A percentile compares a stretch with the other conserved stretches of the same genome.
These are phyloP conservation scores for Aspergillus diversus DNA, from an alignment of 495 filamentous ascomycete genomes.

Conservation along the genomic window DNA sequence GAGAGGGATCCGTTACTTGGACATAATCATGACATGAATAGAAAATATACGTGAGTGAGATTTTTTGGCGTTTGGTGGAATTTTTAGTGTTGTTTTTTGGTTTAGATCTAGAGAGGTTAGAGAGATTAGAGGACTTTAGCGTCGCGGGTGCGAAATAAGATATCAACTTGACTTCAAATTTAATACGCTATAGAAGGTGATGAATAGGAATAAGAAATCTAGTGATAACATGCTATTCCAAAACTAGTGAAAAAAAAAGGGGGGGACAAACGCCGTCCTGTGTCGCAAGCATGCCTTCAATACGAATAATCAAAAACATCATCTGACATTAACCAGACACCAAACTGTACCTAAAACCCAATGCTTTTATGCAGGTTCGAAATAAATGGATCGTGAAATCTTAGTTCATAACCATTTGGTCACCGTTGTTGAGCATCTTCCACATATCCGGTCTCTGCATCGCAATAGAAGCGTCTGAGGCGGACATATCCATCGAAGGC, in stretches of 20 bases:
- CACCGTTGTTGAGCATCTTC: conserved; percentile 21
- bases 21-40: conserved; percentile 1
- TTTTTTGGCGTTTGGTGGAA: not conserved
- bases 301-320: no score
- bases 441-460: conserved; percentile 23
- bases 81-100: no score
- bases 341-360: not conserved
- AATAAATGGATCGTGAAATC: not conserved
- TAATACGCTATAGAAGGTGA: no score
- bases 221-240: no score
- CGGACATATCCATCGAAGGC: conserved; percentile 17
- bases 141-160: no score
- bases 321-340: not conserved
- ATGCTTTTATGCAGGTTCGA: not conserved
- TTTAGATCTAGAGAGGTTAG: not conserved
- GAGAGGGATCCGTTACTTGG: conserved; percentile 23
- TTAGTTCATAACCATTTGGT: not conserved
- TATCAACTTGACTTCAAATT: no score
- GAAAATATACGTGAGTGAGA: conserved; percentile 17
- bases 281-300: no score
- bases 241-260: no score
- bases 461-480: conserved; percentile 22
- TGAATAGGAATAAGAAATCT: no score
- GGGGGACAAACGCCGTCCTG: no score
- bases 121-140: not conserved